Percentiles rank a stretch among this genome's conserved stretches.
Evolutionary conservation across 2,329 filamentous ascomycete genomes (phyloP).

Genomic region (Daldinia sp.): DNA sequence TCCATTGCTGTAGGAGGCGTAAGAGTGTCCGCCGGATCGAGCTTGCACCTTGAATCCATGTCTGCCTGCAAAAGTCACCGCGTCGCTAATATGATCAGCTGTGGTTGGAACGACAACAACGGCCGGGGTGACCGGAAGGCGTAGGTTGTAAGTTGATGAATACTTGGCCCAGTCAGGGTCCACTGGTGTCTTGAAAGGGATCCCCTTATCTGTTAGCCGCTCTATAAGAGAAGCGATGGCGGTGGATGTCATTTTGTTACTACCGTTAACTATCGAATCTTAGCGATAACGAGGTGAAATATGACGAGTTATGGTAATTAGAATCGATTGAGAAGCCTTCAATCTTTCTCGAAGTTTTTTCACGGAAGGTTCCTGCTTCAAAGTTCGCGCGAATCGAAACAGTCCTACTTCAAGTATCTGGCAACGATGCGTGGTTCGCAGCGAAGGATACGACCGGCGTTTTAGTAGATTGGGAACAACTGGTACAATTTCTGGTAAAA

Average conservation of each 20-base stretch:
- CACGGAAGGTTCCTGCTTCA: not conserved
- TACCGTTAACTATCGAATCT: not conserved
- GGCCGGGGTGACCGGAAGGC: constrained; percentile 34
- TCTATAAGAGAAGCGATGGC: not conserved
- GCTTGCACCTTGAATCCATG: constrained; percentile 56
- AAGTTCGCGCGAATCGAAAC: not conserved
- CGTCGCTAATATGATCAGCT: constrained; percentile 48
- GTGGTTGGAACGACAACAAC: constrained; percentile 41
- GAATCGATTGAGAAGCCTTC: not conserved
- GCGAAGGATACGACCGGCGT: not conserved
- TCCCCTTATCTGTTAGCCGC: not conserved
- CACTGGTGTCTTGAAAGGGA: not conserved
- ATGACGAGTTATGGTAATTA: not conserved
- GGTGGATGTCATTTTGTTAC: constrained; percentile 11
- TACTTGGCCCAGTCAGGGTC: constrained; percentile 37
- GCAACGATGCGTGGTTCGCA: not conserved
- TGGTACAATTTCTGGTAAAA: no score
- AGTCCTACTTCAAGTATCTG: no score
- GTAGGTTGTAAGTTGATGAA: constrained; percentile 40
- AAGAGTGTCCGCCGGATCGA: constrained; percentile 59
- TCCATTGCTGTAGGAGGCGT: constrained; percentile 55
- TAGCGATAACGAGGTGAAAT: not conserved
- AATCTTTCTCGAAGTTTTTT: no score
- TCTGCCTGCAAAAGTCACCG: constrained; percentile 51
- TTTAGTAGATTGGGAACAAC: not conserved